Evolutionary conservation across 129 eudicot genomes (phyloP).

Genomic region (Helichrysum umbraculigerum): DNA sequence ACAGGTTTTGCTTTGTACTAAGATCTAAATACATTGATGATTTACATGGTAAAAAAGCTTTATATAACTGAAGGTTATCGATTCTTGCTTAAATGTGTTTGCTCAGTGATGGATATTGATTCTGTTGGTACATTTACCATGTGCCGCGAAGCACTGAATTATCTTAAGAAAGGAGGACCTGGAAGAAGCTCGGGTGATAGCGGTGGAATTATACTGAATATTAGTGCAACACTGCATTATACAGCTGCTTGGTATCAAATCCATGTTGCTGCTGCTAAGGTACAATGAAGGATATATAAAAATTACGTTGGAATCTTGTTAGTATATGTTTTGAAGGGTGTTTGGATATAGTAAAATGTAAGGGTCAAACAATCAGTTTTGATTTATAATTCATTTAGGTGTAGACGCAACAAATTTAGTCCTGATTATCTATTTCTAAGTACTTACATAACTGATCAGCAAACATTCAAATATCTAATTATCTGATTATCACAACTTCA

Average conservation of each 20-base stretch:
- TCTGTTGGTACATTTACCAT: constrained; percentile 95
- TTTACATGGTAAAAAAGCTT: neutral
- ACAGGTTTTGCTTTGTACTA: constrained; percentile 44
- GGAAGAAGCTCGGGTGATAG: constrained; percentile 57
- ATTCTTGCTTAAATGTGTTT: neutral
- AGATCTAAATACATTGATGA: neutral
- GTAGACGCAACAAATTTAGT: too few relatives aligned
- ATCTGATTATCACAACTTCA: too few relatives aligned
- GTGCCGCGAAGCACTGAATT: constrained; percentile 80
- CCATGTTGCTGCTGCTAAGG: constrained; percentile 98
- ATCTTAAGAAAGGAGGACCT: constrained; percentile 75
- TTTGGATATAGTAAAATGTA: neutral
- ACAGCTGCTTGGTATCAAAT: constrained; percentile 94
- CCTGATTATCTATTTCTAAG: neutral
- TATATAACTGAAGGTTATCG: neutral
- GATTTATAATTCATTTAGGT: neutral
- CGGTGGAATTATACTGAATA: constrained; percentile 80
- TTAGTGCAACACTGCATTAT: constrained; percentile 94
- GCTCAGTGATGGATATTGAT: constrained; percentile 81
- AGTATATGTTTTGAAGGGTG: neutral
- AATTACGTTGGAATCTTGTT: neutral
- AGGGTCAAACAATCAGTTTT: neutral
- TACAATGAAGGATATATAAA: constrained; percentile 2
- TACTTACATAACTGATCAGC: too few relatives aligned
- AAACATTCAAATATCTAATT: too few relatives aligned